Evolutionary conservation across 1,284 basidiomycete species (phyloP).

Genomic region (Ustilago tritici): DNA sequence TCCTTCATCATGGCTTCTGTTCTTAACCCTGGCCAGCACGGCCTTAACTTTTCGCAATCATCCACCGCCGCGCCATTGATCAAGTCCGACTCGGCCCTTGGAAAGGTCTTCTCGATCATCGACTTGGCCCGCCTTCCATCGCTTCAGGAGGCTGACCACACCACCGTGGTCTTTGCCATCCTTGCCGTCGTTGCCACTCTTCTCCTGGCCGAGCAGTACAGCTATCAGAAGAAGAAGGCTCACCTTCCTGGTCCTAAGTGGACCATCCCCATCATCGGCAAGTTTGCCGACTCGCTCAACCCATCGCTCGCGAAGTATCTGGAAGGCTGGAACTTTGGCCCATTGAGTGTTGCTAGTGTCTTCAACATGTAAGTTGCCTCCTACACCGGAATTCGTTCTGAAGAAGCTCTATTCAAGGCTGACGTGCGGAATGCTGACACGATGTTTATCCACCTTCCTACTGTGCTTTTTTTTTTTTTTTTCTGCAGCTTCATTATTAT

Average conservation of each 20-base stretch:
- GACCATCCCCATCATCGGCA: conserved; percentile 69
- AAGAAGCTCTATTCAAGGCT: background rate
- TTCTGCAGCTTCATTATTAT: conserved; percentile 67
- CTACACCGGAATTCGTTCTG: background rate
- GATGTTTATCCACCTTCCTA: background rate
- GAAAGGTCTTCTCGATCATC: conserved; percentile 44
- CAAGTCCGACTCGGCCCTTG: conserved; percentile 25
- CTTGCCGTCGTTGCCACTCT: conserved; percentile 55
- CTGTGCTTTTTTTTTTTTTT: background rate
- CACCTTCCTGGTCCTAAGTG: conserved; percentile 65
- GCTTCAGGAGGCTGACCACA: conserved; percentile 48
- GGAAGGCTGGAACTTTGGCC: conserved; percentile 68
- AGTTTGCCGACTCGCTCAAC: conserved; percentile 68
- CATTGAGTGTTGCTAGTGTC: conserved; percentile 68
- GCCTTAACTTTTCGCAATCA: conserved; percentile 45
- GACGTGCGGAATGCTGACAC: conserved; percentile 8
- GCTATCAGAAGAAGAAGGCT: conserved; percentile 62
- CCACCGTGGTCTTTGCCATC: conserved; percentile 56
- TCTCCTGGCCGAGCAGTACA: conserved; percentile 61
- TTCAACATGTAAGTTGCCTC: conserved; percentile 63
- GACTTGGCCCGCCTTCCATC: conserved; percentile 43
- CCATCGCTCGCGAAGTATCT: conserved; percentile 68
- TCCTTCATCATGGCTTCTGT: conserved; percentile 37
- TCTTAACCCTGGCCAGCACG: conserved; percentile 44
- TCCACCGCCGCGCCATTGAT: conserved; percentile 12